These are phyloP conservation scores for Talaromyces ruber DNA, from an alignment of 495 filamentous ascomycete species.

Conservation along the genomic window DNA sequence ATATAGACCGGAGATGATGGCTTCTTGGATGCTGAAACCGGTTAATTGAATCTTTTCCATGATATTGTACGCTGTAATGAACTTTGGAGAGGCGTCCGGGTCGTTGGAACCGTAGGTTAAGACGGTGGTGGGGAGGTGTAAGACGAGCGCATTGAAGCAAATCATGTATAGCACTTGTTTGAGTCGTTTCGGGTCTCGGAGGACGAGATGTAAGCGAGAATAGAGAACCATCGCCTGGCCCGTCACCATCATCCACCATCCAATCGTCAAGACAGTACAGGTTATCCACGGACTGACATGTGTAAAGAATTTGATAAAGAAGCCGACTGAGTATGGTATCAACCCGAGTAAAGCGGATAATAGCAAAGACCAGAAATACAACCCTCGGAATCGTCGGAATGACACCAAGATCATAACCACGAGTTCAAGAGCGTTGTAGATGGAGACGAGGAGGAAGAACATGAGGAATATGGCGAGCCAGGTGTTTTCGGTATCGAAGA, in stretches of 20 bases:
- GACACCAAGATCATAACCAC: slow-evolving; percentile 40
- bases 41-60: slow-evolving; percentile 51
- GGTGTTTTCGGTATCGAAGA: slow-evolving; percentile 17
- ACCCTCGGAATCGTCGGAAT: slow-evolving; percentile 41
- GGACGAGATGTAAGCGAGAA: slow-evolving; percentile 41
- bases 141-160: slow-evolving; percentile 31
- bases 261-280: slow-evolving; percentile 37
- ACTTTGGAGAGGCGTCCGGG: slow-evolving; percentile 15
- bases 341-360: slow-evolving; percentile 33
- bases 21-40: slow-evolving; percentile 49
- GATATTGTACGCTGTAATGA: slow-evolving; percentile 38
- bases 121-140: slow-evolving; percentile 42
- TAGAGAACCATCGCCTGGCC: slow-evolving; percentile 45
- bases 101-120: slow-evolving; percentile 41
- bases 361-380: slow-evolving; percentile 48
- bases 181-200: slow-evolving; percentile 35
- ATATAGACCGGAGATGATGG: slow-evolving; percentile 48
- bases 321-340: slow-evolving; percentile 43
- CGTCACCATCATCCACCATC: slow-evolving; percentile 48
- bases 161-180: slow-evolving; percentile 34
- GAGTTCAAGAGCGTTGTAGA: slow-evolving; percentile 44
- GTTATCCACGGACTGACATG: slow-evolving; percentile 21
- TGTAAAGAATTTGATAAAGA: slow-evolving; percentile 43
- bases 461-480: slow-evolving; percentile 26
- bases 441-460: slow-evolving; percentile 38